phyloP scores from a whole-genome alignment of 768 basidiomycete species.

The Suillus subalutaceus region DNA sequence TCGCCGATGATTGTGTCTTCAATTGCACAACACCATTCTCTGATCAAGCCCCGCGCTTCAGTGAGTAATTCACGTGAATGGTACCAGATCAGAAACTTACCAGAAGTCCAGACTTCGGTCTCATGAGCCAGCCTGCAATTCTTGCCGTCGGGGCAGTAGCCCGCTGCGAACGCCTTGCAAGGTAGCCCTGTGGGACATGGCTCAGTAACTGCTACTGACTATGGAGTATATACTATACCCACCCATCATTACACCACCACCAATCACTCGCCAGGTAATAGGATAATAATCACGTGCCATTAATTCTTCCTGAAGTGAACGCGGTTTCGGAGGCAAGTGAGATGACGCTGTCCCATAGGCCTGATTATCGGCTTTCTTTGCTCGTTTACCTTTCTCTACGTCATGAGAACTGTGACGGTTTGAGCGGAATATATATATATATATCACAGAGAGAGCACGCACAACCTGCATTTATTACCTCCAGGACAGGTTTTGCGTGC shows the following conservation, averaged over 20 bases:
- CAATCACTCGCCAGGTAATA: constrained; percentile 76
- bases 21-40: constrained; percentile 23
- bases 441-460: constrained; percentile 26
- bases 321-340: constrained; percentile 27
- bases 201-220: neutral
- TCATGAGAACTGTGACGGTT: constrained; percentile 47
- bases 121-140: constrained; percentile 35
- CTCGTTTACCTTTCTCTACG: constrained; percentile 14
- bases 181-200: constrained; percentile 22
- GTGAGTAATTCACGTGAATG: constrained; percentile 1
- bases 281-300: constrained; percentile 58
- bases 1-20: constrained; percentile 1
- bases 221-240: constrained; percentile 32
- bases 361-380: constrained; percentile 4
- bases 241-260: constrained; percentile 74
- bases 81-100: constrained; percentile 20
- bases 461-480: constrained; percentile 64
- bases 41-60: neutral
- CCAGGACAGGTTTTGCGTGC: constrained; percentile 50
- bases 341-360: constrained; percentile 22
- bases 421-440: neutral
- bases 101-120: constrained; percentile 24
- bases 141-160: constrained; percentile 28
- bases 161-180: constrained; percentile 27
- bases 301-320: constrained; percentile 35